Base-by-base conservation (phyloP, 805 yeast genomes). In the Monosporozyma siamensis region DNA sequence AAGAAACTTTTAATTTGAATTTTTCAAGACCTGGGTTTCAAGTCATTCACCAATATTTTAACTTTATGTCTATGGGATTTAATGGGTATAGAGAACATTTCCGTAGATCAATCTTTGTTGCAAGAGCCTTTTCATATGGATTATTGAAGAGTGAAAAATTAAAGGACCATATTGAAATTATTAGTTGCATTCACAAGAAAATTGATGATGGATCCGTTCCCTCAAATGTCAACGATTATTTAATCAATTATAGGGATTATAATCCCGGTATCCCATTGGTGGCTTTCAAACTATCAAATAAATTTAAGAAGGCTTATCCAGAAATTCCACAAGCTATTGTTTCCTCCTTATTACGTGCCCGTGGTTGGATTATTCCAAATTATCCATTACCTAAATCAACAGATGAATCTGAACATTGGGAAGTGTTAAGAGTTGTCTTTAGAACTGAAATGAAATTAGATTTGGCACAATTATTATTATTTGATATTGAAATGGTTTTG, bases 11-110 rank as follows among this genome's bases (percentile, higher is more conserved):
- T 68, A 85, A 80, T 30, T 72, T 88, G 60, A 88, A 88, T 67
- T 88, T 88, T 64, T 84, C 95, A 6, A 78, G 96, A 59, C 92
- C 97, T 6, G 96, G 96, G 1, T 84, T 77, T 74, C 95, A 89
- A 45, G 89, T 89, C 25, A 70, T 88, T 48, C 87, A 82, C 56
- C 96, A 88, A 65, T 89, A 88, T 69, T 87, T 67, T 70, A 82
- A 83, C 61, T 78, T 88, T 53, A 65, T 88, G 52, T 68, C 76
- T 32, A 67, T 78, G 27, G 97, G 96, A 6, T 64, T 60, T 46
- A 71, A 71, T 26, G 97, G 97, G n/a, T 88, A 73, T 67, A 61
- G 69, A 48, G 68, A 72, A 40, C 66, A 77, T 30, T 88, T 82
- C 58, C 70, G 70, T 45, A 70, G 70, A 47, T 77, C 89, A 34